phyloP scores from a whole-genome alignment of 768 basidiomycete genomes.

The Lactarius sanguifluus region DNA sequence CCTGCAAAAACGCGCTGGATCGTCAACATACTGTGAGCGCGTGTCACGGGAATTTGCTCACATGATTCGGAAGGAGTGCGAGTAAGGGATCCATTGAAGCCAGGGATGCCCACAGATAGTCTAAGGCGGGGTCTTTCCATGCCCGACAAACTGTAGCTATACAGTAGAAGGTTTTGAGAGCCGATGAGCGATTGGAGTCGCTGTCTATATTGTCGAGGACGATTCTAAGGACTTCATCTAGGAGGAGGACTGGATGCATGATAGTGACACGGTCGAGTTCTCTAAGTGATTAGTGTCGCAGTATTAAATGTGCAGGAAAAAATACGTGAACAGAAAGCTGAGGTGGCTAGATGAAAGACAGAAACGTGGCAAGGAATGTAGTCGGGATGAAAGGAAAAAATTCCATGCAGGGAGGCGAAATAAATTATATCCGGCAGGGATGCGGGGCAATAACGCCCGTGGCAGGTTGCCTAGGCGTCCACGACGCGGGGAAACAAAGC shows the following conservation, averaged over 20 bases:
- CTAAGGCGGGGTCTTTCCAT: constrained; percentile 30
- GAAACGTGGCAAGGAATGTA: constrained; percentile 2
- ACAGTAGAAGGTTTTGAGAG: constrained; percentile 23
- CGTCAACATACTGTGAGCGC: background rate
- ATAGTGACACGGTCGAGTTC: background rate
- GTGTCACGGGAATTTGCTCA: constrained; percentile 10
- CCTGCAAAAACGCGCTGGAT: background rate
- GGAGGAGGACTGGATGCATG: constrained; percentile 30
- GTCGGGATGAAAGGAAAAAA: constrained; percentile 8
- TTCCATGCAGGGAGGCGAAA: background rate
- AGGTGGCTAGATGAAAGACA: constrained; percentile 7
- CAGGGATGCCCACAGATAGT: constrained; percentile 28
- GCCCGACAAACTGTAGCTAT: constrained; percentile 29
- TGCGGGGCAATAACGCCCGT: constrained; percentile 11
- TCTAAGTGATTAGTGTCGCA: background rate
- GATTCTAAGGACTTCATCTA: constrained; percentile 29
- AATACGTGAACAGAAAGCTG: background rate
- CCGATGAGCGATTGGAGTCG: constrained; percentile 14
- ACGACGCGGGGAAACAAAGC: constrained; percentile 24
- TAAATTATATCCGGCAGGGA: background rate
- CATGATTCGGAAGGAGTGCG: constrained; percentile 23
- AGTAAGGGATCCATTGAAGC: constrained; percentile 28
- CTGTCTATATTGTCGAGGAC: constrained; percentile 28
- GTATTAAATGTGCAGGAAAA: background rate
- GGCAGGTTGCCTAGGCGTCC: constrained; percentile 26